Evolutionary conservation across 176 grass and related monocot species (phyloP).

Genomic region (Secale cereale): DNA sequence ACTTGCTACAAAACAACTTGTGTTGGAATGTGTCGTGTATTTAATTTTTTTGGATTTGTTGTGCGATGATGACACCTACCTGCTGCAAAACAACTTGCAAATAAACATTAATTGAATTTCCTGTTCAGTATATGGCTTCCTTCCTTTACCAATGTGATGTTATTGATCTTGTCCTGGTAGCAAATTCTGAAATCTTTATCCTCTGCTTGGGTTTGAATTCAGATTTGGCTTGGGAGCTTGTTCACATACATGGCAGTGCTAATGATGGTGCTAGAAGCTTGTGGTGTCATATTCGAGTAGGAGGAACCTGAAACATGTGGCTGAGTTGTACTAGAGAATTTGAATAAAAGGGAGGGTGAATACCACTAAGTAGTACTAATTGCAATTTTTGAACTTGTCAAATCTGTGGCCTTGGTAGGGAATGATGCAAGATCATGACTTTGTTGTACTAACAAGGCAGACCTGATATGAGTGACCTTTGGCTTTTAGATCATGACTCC

Average conservation of each 20-base stretch:
- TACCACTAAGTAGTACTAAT: too few species aligned
- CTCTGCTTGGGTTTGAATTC: background rate
- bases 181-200: background rate
- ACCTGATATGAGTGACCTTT: too few species aligned
- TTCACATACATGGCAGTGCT: too few species aligned
- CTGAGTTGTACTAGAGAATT: too few species aligned
- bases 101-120: conserved; percentile 31
- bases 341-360: too few species aligned
- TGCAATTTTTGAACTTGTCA: too few species aligned
- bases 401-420: too few species aligned
- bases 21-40: conserved; percentile 32
- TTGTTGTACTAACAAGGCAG: too few species aligned
- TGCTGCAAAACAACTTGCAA: conserved; percentile 15
- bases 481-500: too few species aligned
- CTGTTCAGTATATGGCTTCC: background rate
- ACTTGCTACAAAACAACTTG: too few species aligned
- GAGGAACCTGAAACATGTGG: background rate
- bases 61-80: conserved; percentile 9
- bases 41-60: background rate
- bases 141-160: background rate
- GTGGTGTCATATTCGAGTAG: background rate
- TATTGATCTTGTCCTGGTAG: background rate
- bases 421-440: too few species aligned
- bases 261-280: too few species aligned
- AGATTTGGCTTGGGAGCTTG: background rate